These are phyloP conservation scores for Rubus parviflorus DNA, from an alignment of 306 rosid genomes.

Conservation along the genomic window DNA sequence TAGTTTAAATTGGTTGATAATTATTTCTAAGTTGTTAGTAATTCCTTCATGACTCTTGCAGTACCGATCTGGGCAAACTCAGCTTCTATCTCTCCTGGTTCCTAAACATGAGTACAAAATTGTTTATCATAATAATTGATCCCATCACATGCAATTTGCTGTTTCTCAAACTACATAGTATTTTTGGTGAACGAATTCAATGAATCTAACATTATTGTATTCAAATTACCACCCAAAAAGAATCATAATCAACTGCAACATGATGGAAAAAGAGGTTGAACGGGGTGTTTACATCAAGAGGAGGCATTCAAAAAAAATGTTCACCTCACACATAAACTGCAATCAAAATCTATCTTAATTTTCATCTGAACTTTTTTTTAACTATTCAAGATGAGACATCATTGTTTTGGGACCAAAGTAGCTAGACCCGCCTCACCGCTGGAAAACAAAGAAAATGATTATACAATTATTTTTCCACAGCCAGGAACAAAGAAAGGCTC, in stretches of 20 bases:
- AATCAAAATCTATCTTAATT: not conserved
- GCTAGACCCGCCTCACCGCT: too few relatives aligned
- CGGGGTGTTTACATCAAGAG: not conserved
- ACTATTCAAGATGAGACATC: not conserved
- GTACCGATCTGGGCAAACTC: conserved; percentile 71
- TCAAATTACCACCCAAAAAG: not conserved
- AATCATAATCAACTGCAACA: not conserved
- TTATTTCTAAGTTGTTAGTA: too few relatives aligned
- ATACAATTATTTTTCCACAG: too few relatives aligned
- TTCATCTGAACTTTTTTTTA: not conserved
- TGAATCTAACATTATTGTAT: not conserved
- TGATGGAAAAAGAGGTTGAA: not conserved
- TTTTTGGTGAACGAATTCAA: not conserved
- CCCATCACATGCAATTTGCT: not conserved
- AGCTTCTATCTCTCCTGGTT: conserved; percentile 65
- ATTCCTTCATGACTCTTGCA: conserved; percentile 57
- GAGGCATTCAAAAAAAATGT: not conserved
- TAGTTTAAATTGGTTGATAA: too few relatives aligned
- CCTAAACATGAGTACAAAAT: conserved; percentile 33
- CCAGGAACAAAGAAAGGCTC: too few relatives aligned
- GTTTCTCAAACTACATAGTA: not conserved
- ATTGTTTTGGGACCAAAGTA: too few relatives aligned
- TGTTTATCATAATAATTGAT: not conserved
- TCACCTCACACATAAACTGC: not conserved
- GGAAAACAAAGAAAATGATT: too few relatives aligned